A percentile compares a stretch with the other conserved stretches of the same genome.
These are phyloP conservation scores for Hepatocystis sp. DNA, from an alignment of 169 alveolate genomes.

Conservation along the genomic window DNA sequence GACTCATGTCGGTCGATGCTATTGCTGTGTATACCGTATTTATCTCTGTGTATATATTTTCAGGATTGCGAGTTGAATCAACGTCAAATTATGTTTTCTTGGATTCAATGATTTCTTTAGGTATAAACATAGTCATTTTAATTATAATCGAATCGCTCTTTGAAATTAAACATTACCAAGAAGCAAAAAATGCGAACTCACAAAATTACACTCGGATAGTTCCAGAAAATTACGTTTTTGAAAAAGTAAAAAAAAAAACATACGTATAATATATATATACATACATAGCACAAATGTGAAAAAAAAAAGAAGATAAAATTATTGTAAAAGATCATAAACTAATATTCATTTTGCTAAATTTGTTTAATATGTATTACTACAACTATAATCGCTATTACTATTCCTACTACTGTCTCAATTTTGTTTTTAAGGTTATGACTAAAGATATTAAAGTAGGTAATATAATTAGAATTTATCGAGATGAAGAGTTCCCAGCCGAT, in stretches of 20 bases:
- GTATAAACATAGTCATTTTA: slow-evolving; percentile 33
- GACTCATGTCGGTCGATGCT: slow-evolving; percentile 63
- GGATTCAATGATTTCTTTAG: slow-evolving; percentile 46
- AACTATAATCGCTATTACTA: no score
- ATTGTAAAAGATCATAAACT: no score
- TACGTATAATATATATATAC: no score
- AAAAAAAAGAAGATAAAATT: slow-evolving; percentile 2
- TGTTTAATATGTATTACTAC: no score
- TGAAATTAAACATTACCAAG: slow-evolving; percentile 58
- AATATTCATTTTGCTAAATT: no score
- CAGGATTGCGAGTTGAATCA: slow-evolving; percentile 44
- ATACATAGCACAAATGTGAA: background rate
- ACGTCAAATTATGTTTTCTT: slow-evolving; percentile 27
- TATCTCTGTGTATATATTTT: slow-evolving; percentile 57
- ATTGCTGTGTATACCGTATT: slow-evolving; percentile 48
- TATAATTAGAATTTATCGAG: slow-evolving; percentile 58
- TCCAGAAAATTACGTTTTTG: slow-evolving; percentile 66
- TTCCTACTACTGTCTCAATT: background rate
- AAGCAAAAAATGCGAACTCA: slow-evolving; percentile 66
- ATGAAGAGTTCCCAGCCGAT: slow-evolving; percentile 76
- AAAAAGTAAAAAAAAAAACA: slow-evolving; percentile 24
- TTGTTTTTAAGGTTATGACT: slow-evolving; percentile 56
- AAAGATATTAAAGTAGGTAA: slow-evolving; percentile 74
- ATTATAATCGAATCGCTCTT: slow-evolving; percentile 52
- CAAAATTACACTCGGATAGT: slow-evolving; percentile 74